Base-by-base conservation (phyloP, 1,284 basidiomycete species). In the Cerrena zonata region DNA sequence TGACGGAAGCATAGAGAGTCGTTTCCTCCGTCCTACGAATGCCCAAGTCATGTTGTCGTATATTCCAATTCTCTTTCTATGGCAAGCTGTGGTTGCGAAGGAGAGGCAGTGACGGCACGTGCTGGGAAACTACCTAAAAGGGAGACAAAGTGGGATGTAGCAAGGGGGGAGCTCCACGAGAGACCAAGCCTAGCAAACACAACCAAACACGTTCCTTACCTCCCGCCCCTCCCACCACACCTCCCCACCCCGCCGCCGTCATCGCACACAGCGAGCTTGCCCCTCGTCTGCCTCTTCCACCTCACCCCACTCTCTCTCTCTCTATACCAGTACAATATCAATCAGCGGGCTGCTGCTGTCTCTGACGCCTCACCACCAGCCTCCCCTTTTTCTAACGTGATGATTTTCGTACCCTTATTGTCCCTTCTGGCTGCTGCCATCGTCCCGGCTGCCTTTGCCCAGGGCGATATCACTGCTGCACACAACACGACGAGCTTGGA, bases 401-500 rank as follows among this genome's bases (percentile, higher is more conserved):
- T 65, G 58, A 56, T 63, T 50, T 34, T 64, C 50, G 39, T 53
- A 30, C 47, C 71, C 52, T 61, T 79, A 50, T 67, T 74, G 57
- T 68, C 70, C 13, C 50, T 65, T 41, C 54, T 68, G 18, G 56
- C 66, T 23, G 59, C 60, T 7, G 58, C 61, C 15, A n/a, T n/a
- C n/a, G 30, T 34, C 30, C 47, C 58, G 12, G 65, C 80, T 49
- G 73, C 71, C 40, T 50, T 69, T 27, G 62, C 61, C 25, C 73
- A 74, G 60, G 59, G 59, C 50, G 57, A 67, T 57, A 67, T 63
- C 56, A 58, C 70, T 52, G 0, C 58, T 1, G 59, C 47, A 0
- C 76, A 83, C 68, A 91, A 91, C 61, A 72, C 76, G 2, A 89
- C 89, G 1, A 48, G 71, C 47, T 71, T 96, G 48, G 58, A 65